Base-by-base conservation (phyloP, 2,329 filamentous ascomycete genomes). In the Xylariaceae sp. region DNA sequence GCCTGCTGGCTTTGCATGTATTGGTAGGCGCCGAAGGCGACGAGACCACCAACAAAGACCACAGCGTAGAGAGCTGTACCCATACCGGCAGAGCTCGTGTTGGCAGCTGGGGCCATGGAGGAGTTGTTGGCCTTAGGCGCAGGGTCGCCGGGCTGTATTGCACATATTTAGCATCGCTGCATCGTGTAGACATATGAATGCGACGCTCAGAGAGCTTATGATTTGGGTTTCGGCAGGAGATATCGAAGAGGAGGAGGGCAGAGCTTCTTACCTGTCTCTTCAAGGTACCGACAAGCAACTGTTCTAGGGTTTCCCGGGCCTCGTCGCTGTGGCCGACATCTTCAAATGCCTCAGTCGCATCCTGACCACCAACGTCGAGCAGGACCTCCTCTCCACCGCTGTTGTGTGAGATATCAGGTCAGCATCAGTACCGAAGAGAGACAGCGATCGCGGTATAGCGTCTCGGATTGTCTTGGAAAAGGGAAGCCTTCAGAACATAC, bases 311-410 rank as follows among this genome's bases (percentile, higher is more conserved):
- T 74, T 97, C 91, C 54, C 93, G 85, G 54, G 93, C 93, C 77
- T 98, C 93, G 69, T 98, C 93, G 60, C 87, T 94, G 85, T 98
- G 93, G 63, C 93, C 93, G 61, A 98, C 93, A 70, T 98, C 93
- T 75, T 98, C 93, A 65, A 98, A 98, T 48, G 93, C 91, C 73
- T 97, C 93, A 58, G 91, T 95, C 60, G 87, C 86, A 69, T 98
- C 93, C 73, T 95, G 90, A 56, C 93, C 93, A 61, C 78, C 93
- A 51, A 97, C 90, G 57, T 98, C 93, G 56, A 98, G 85, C 50
- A 98, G 75, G 57, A 98, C 93, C 74, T 98, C 93, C 73, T 98
- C 93, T 73, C 93, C 93, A 75, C 93, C 93, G 59, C 93, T 97
- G 62, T 32, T 52, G 45, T 41, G 34, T 42, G 31, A 37, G 41